Evolutionary conservation across 306 rosid genomes (phyloP).

Genomic region (apple (Malus domestica)): ASM211411v1 NC_041804.1:8409501-8410000

Average conservation of each 20-base stretch:
- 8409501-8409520: slow-evolving; percentile 59
- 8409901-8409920: neutral
- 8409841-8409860: neutral
- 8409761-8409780: slow-evolving; percentile 42
- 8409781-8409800: neutral
- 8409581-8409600: slow-evolving; percentile 56
- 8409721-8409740: slow-evolving; percentile 75
- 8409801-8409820: neutral
- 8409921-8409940: neutral
- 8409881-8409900: neutral
- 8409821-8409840: neutral
- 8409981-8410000: neutral
- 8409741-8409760: slow-evolving; percentile 65
- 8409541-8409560: slow-evolving; percentile 55
- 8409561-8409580: slow-evolving; percentile 56
- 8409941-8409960: neutral
- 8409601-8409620: slow-evolving; percentile 46
- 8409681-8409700: slow-evolving; percentile 1
- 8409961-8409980: neutral
- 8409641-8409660: neutral
- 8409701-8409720: slow-evolving; percentile 21
- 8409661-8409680: neutral
- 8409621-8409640: slow-evolving; percentile 43
- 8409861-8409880: no score
- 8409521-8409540: slow-evolving; percentile 71